Evolutionary conservation across 2,329 filamentous ascomycete species (phyloP).

Genomic region (Colletotrichum coccodes): DNA sequence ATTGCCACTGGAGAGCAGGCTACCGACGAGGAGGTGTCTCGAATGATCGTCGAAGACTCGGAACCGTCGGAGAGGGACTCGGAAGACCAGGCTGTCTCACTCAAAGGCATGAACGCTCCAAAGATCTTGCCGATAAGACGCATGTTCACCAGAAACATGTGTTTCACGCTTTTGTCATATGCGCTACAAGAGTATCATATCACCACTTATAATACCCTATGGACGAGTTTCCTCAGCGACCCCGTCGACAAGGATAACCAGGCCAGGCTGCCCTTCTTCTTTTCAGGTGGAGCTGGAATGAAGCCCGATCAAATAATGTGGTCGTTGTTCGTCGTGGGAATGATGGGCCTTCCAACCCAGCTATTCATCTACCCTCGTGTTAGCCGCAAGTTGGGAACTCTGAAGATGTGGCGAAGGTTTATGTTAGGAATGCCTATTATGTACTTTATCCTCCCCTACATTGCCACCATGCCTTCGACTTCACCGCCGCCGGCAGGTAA

Average conservation of each 20-base stretch:
- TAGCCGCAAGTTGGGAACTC: not conserved
- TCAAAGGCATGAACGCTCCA: not conserved
- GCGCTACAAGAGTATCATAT: not conserved
- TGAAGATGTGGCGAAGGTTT: not conserved
- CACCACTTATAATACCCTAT: not conserved
- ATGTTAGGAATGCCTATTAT: not conserved
- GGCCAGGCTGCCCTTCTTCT: not conserved
- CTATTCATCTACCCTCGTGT: not conserved
- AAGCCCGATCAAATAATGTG: not conserved
- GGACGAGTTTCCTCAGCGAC: not conserved
- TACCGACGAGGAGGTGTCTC: too few relatives aligned
- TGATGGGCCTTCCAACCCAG: not conserved
- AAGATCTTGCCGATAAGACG: not conserved
- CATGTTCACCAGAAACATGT: not conserved
- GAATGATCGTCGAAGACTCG: too few relatives aligned
- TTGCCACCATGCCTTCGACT: slow-evolving; percentile 10
- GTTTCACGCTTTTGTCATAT: not conserved
- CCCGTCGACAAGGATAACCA: not conserved
- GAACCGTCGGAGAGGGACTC: not conserved
- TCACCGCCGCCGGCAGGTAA: slow-evolving; percentile 4
- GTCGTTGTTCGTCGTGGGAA: not conserved
- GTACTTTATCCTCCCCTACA: slow-evolving; percentile 15
- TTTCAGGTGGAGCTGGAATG: not conserved
- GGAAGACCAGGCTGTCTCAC: not conserved
- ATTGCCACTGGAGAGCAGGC: too few relatives aligned